Evolutionary conservation across 345 rosid species (phyloP).

Genomic region (Lepidium aucheri): DNA sequence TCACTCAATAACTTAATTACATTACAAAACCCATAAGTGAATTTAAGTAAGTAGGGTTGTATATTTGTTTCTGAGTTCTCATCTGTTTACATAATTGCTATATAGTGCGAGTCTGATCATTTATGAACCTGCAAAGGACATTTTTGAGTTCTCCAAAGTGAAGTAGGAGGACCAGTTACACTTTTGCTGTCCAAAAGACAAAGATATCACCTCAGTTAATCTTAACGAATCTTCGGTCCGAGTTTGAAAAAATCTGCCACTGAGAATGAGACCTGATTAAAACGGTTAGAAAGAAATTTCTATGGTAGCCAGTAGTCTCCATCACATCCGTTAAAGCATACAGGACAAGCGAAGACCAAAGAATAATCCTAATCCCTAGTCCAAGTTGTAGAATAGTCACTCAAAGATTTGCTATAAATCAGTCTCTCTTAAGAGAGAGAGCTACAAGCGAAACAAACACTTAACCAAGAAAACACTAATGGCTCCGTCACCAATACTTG

Average conservation of each 20-base stretch:
- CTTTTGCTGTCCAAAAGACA: too few relatives aligned
- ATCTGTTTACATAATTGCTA: background rate
- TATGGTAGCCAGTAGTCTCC: background rate
- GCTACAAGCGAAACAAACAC: background rate
- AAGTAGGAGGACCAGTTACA: too few relatives aligned
- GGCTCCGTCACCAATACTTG: conserved; percentile 3
- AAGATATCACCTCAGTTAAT: too few relatives aligned
- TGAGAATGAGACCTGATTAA: too few relatives aligned
- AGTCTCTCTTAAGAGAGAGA: background rate
- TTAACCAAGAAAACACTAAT: conserved; percentile 4
- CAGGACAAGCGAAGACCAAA: background rate
- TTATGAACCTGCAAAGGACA: too few relatives aligned
- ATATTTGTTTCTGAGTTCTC: too few relatives aligned
- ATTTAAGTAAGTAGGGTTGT: too few relatives aligned
- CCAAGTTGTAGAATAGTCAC: background rate
- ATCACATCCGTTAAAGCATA: background rate
- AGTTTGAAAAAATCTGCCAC: too few relatives aligned
- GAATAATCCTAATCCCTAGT: background rate
- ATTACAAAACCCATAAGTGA: too few relatives aligned
- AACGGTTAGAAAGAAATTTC: background rate
- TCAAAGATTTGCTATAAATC: conserved; percentile 3
- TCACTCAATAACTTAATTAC: too few relatives aligned
- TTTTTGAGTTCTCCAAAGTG: too few relatives aligned
- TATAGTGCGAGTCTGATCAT: background rate
- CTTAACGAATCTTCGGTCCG: too few relatives aligned